These are phyloP conservation scores for Wickerhamiella hasegawae DNA, from an alignment of 805 yeast genomes.

Conservation along the genomic window DNA sequence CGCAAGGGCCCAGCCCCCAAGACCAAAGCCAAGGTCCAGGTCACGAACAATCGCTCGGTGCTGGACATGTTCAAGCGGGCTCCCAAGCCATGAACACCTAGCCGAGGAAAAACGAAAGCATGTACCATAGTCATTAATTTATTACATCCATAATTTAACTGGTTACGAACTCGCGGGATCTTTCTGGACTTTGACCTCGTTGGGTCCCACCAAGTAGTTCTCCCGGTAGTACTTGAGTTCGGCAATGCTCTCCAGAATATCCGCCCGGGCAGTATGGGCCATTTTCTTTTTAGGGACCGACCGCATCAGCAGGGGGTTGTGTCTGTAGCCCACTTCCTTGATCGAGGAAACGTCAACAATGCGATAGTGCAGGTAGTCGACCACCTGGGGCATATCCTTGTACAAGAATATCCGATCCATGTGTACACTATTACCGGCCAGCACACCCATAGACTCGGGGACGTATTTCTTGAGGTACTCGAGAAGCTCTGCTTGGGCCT, in stretches of 20 bases:
- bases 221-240: constrained; percentile 68
- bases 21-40: constrained; percentile 10
- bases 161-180: too few relatives aligned
- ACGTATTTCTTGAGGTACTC: constrained; percentile 42
- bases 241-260: constrained; percentile 74
- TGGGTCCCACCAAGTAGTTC: constrained; percentile 25
- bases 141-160: too few relatives aligned
- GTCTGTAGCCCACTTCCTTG: constrained; percentile 65
- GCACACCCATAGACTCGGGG: constrained; percentile 37
- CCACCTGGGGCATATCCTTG: constrained; percentile 63
- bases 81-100: too few relatives aligned
- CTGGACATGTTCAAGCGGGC: constrained; percentile 21
- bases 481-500: constrained; percentile 52
- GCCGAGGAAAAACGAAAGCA: too few relatives aligned
- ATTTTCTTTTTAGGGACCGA: constrained; percentile 46
- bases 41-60: constrained; percentile 16
- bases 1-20: constrained; percentile 5
- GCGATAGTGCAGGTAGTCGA: constrained; percentile 48
- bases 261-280: constrained; percentile 76
- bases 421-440: constrained; percentile 88
- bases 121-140: too few relatives aligned
- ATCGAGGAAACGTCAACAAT: constrained; percentile 81
- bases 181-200: too few relatives aligned
- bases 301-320: constrained; percentile 46
- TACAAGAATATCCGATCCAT: constrained; percentile 78